Conservation (phyloP, 805 yeast genomes). For the Candida rishiriensis region DNA sequence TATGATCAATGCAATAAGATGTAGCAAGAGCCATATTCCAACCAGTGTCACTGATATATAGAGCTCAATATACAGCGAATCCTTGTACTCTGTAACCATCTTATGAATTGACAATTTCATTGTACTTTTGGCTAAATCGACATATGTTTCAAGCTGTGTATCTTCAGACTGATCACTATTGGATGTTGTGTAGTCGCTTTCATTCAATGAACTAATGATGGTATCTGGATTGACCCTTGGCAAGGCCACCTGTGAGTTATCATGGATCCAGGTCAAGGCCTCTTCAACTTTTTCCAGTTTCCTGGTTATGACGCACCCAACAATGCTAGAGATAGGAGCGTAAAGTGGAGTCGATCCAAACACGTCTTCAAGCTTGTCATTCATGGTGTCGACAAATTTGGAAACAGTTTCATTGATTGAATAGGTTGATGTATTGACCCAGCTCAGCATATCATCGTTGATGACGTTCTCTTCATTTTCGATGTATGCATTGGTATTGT, state of each 20-base stretch:
- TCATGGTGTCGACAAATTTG: slow-evolving; percentile 54
- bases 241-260: slow-evolving; percentile 52
- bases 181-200: neutral
- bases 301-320: slow-evolving; percentile 74
- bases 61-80: slow-evolving; percentile 41
- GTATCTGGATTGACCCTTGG: slow-evolving; percentile 40
- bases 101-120: slow-evolving; percentile 22
- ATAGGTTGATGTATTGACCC: slow-evolving; percentile 54
- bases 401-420: slow-evolving; percentile 58
- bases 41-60: slow-evolving; percentile 41
- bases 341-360: slow-evolving; percentile 70
- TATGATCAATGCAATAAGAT: slow-evolving; percentile 21
- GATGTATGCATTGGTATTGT: slow-evolving; percentile 53
- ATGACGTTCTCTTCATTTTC: slow-evolving; percentile 42
- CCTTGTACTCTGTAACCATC: slow-evolving; percentile 31
- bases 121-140: slow-evolving; percentile 19
- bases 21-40: slow-evolving; percentile 44
- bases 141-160: slow-evolving; percentile 9
- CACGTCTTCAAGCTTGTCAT: slow-evolving; percentile 48
- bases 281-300: slow-evolving; percentile 61
- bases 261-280: slow-evolving; percentile 76
- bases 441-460: slow-evolving; percentile 64
- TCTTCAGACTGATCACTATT: slow-evolving; percentile 6
- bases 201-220: slow-evolving; percentile 4
- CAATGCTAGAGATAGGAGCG: slow-evolving; percentile 57